These are phyloP conservation scores for Dictyophora rubrovolvata DNA, from an alignment of 768 basidiomycete species.

Conservation along the genomic window DNA sequence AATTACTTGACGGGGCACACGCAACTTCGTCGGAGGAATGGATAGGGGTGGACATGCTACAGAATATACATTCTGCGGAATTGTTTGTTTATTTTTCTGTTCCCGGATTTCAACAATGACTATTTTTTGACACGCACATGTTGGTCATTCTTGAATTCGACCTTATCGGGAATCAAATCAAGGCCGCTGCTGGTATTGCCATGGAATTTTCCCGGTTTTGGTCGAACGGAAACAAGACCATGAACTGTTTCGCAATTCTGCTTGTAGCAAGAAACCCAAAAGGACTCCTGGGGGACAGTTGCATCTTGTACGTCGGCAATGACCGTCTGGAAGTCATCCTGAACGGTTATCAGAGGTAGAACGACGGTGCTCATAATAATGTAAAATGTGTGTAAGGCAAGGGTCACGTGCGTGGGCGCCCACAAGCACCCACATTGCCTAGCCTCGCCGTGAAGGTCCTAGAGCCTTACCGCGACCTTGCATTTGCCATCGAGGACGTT, in stretches of 20 bases:
- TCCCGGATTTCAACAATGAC: neutral
- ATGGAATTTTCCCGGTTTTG: constrained; percentile 32
- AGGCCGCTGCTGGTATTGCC: constrained; percentile 35
- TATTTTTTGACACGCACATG: constrained; percentile 22
- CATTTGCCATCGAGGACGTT: neutral
- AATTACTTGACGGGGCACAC: constrained; percentile 43
- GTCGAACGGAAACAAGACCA: constrained; percentile 44
- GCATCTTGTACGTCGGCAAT: constrained; percentile 56
- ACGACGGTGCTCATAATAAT: constrained; percentile 4
- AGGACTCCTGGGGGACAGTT: constrained; percentile 43
- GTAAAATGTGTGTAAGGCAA: neutral
- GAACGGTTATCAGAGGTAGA: constrained; percentile 46
- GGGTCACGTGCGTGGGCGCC: neutral
- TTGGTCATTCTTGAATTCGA: constrained; percentile 29
- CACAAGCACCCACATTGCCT: neutral
- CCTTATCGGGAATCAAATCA: constrained; percentile 32
- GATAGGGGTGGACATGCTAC: constrained; percentile 39
- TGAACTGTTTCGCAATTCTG: constrained; percentile 45
- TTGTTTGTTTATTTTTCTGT: neutral
- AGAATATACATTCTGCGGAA: constrained; percentile 25
- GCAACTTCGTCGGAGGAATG: constrained; percentile 37
- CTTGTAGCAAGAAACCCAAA: constrained; percentile 72
- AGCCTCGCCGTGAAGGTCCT: constrained; percentile 4
- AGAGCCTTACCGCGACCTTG: constrained; percentile 4
- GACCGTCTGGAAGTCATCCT: constrained; percentile 50